A percentile compares a stretch with the other conserved stretches of the same genome.
These are phyloP conservation scores for Penicillium glabrum DNA, from an alignment of 2,329 filamentous ascomycete species.

Conservation along the genomic window DNA sequence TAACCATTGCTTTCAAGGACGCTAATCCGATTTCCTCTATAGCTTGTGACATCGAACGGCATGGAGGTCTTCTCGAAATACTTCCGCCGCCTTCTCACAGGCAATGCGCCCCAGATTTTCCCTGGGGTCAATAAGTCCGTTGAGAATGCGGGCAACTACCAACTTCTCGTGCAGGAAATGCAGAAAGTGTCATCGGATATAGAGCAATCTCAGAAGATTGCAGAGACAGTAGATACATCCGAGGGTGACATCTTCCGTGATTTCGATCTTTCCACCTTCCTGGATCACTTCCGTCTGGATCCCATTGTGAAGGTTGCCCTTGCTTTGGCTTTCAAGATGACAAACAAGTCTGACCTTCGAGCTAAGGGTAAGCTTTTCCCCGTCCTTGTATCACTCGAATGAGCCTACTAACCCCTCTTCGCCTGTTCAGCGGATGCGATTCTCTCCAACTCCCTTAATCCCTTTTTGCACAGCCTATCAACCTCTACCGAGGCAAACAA, in stretches of 20 bases:
- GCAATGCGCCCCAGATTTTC: constrained; percentile 91
- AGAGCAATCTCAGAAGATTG: constrained; percentile 84
- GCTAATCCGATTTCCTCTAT: constrained; percentile 2
- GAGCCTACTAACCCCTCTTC: not conserved
- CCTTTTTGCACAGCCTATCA: constrained; percentile 75
- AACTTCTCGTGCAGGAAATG: constrained; percentile 79
- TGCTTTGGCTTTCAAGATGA: constrained; percentile 82
- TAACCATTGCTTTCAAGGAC: not conserved
- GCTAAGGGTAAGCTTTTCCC: constrained; percentile 69
- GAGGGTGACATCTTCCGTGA: constrained; percentile 94
- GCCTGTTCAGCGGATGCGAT: constrained; percentile 75
- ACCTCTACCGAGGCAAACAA: constrained; percentile 63
- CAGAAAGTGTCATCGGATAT: constrained; percentile 78
- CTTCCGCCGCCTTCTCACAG: constrained; percentile 86
- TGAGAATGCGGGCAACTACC: constrained; percentile 78
- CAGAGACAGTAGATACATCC: constrained; percentile 85
- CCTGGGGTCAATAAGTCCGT: constrained; percentile 71
- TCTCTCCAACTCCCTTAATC: constrained; percentile 73
- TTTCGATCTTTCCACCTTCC: constrained; percentile 92
- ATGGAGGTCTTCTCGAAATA: constrained; percentile 99
- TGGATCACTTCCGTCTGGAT: constrained; percentile 94
- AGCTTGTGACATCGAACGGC: constrained; percentile 96
- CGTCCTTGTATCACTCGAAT: not conserved
- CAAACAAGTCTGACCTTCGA: constrained; percentile 77
- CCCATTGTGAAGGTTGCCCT: constrained; percentile 83